These are phyloP conservation scores for Neurospora sp. DNA, from an alignment of 495 filamentous ascomycete genomes.

Conservation along the genomic window DNA sequence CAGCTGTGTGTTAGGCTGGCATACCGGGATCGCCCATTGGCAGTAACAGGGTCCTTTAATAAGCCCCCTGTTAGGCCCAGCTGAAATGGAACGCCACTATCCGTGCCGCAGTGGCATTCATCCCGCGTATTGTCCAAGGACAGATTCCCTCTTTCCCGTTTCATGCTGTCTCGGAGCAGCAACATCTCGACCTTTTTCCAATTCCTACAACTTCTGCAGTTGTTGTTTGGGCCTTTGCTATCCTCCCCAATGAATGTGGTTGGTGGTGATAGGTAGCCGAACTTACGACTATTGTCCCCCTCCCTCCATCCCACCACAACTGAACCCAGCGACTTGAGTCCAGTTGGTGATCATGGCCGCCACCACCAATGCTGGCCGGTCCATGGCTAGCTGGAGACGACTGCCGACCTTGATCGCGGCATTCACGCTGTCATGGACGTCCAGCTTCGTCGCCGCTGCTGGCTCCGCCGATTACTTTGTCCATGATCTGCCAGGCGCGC, in stretches of 20 bases:
- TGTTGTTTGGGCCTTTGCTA: neutral
- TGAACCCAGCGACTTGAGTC: neutral
- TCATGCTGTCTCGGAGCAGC: neutral
- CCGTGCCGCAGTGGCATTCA: neutral
- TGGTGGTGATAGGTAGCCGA: conserved; percentile 10
- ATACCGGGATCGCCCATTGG: neutral
- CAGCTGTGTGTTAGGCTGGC: neutral
- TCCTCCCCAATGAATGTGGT: conserved; percentile 3
- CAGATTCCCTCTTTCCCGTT: neutral
- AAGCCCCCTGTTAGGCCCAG: neutral
- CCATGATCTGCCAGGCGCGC: conserved; percentile 71
- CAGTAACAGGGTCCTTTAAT: neutral
- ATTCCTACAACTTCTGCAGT: neutral
- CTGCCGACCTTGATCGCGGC: conserved; percentile 23
- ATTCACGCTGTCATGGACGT: conserved; percentile 24
- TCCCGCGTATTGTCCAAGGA: neutral
- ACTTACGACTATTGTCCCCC: neutral
- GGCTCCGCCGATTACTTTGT: conserved; percentile 86
- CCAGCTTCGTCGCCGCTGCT: conserved; percentile 23
- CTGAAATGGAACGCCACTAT: neutral
- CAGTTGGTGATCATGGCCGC: conserved; percentile 15
- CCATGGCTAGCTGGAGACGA: conserved; percentile 24
- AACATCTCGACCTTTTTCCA: neutral
- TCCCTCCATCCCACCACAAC: neutral
- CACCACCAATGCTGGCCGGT: conserved; percentile 1